Conservation (phyloP, 2,329 filamentous ascomycete genomes). For the Ceratocystis cubensis region DNA sequence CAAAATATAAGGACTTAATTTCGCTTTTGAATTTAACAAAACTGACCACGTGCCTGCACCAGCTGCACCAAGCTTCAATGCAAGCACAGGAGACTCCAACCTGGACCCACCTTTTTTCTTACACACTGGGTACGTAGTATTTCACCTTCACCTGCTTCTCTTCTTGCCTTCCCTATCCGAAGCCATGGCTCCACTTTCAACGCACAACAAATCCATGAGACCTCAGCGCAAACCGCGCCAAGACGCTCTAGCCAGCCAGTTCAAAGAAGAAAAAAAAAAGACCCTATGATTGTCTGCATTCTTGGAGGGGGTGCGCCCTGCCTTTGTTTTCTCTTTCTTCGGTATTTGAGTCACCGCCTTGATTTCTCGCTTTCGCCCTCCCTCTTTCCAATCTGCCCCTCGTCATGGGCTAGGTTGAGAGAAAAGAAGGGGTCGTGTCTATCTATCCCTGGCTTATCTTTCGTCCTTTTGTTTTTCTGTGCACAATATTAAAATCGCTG, state of each 20-base stretch:
- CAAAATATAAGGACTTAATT: too few species aligned
- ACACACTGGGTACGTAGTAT: not conserved
- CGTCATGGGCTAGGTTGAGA: not conserved
- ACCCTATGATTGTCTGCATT: not conserved
- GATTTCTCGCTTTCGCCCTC: not conserved
- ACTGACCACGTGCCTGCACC: not conserved
- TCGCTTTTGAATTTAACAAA: too few species aligned
- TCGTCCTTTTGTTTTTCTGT: not conserved
- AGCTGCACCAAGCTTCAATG: not conserved
- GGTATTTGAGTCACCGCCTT: slow-evolving; percentile 2
- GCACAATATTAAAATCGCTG: not conserved
- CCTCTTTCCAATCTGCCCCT: not conserved
- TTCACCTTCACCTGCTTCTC: not conserved
- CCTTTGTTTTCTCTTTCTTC: not conserved
- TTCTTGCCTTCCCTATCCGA: not conserved
- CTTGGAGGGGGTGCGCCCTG: not conserved
- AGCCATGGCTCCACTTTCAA: not conserved
- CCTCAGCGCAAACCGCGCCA: not conserved
- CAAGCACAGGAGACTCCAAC: not conserved
- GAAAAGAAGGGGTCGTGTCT: not conserved
- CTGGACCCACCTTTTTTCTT: not conserved
- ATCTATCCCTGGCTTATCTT: not conserved
- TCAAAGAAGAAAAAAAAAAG: not conserved
- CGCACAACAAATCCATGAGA: not conserved
- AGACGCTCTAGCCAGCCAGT: slow-evolving; percentile 4